These are phyloP conservation scores for Vigna angularis DNA, from an alignment of 306 rosid species.

Conservation along the genomic window DNA sequence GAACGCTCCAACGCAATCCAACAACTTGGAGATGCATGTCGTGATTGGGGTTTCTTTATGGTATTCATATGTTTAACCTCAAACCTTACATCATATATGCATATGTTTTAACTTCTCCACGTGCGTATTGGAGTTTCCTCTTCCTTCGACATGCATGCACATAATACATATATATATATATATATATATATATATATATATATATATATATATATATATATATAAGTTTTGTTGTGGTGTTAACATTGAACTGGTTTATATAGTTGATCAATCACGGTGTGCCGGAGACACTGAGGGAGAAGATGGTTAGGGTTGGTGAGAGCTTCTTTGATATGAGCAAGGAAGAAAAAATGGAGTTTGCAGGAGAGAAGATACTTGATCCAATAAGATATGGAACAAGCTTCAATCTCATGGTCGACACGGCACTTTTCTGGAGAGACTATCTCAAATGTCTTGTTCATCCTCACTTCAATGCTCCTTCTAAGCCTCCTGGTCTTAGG, in stretches of 20 bases:
- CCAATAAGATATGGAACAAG: slow-evolving; percentile 71
- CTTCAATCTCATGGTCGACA: slow-evolving; percentile 56
- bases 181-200: too few species aligned
- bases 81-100: background rate
- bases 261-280: slow-evolving; percentile 69
- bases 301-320: slow-evolving; percentile 33
- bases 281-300: slow-evolving; percentile 49
- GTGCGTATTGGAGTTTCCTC: background rate
- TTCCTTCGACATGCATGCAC: background rate
- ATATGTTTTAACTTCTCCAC: background rate
- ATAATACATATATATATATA: too few species aligned
- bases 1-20: slow-evolving; percentile 44
- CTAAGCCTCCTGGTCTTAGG: slow-evolving; percentile 66
- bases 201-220: too few species aligned
- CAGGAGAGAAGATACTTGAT: slow-evolving; percentile 47
- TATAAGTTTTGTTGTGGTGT: background rate
- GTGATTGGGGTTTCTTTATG: slow-evolving; percentile 69
- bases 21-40: slow-evolving; percentile 56
- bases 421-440: slow-evolving; percentile 65
- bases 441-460: slow-evolving; percentile 68
- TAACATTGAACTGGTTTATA: background rate
- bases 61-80: slow-evolving; percentile 33
- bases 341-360: slow-evolving; percentile 56
- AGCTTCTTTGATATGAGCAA: slow-evolving; percentile 54
- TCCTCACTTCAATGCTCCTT: slow-evolving; percentile 63